A percentile compares a stretch with the other conserved stretches of the same genome.
Conservation (phyloP, 768 basidiomycete genomes). For the Albatrellus ellisii region DNA sequence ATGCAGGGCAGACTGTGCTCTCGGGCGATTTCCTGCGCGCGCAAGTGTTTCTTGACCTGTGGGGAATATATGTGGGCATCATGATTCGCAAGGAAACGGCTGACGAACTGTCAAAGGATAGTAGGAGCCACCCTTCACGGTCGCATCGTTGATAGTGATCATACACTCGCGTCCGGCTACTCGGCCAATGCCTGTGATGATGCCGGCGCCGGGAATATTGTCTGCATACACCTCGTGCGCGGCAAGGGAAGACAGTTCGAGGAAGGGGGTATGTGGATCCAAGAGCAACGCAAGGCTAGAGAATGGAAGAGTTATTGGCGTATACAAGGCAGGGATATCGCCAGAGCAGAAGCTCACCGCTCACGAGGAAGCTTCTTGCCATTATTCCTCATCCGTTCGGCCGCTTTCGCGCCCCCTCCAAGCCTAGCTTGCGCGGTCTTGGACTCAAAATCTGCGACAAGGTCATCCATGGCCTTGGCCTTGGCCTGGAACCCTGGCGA, state of each 20-base stretch:
- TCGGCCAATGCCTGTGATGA: constrained; percentile 68
- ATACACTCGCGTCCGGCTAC: constrained; percentile 78
- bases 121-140: constrained; percentile 88
- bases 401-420: constrained; percentile 68
- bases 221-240: constrained; percentile 80
- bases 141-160: constrained; percentile 88
- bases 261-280: constrained; percentile 79
- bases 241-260: constrained; percentile 79
- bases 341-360: constrained; percentile 31
- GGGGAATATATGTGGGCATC: not conserved
- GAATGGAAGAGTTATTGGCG: not conserved
- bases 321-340: not conserved
- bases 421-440: constrained; percentile 45
- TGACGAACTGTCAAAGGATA: constrained; percentile 64
- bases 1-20: constrained; percentile 86
- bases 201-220: constrained; percentile 75
- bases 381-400: constrained; percentile 58
- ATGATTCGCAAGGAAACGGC: not conserved
- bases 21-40: constrained; percentile 89
- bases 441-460: constrained; percentile 50
- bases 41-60: constrained; percentile 88
- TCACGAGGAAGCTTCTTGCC: constrained; percentile 80
- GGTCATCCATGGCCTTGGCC: constrained; percentile 51
- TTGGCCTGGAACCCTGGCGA: constrained; percentile 63
- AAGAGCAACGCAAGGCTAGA: constrained; percentile 38